phyloP scores from a whole-genome alignment of 1,139 yeast species.

The Pichia sp. region DNA sequence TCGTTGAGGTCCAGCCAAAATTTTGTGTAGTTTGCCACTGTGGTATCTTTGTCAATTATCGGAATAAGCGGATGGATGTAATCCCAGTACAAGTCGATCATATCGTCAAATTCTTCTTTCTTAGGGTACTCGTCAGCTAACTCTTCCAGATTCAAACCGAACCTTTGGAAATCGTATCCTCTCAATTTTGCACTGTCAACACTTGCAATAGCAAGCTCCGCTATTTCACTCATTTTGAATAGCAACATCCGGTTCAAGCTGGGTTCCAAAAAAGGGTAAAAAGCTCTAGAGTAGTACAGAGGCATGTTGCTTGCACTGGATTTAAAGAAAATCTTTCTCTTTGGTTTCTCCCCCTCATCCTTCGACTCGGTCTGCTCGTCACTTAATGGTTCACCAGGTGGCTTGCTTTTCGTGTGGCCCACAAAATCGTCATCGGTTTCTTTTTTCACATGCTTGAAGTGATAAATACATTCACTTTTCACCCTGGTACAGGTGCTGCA shows the following conservation, averaged over 20 bases:
- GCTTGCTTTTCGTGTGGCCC: not conserved
- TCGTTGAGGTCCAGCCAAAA: constrained; percentile 17
- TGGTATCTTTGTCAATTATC: constrained; percentile 16
- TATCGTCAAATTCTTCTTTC: constrained; percentile 17
- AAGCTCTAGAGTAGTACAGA: constrained; percentile 20
- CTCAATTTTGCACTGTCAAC: not conserved
- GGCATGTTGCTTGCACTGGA: constrained; percentile 12
- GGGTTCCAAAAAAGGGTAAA: constrained; percentile 21
- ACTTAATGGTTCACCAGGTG: too few species aligned
- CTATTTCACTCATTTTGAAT: constrained; percentile 16
- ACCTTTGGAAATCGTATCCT: not conserved
- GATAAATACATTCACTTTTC: constrained; percentile 41
- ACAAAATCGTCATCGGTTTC: not conserved
- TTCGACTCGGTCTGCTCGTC: too few species aligned
- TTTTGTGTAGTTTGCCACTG: constrained; percentile 9
- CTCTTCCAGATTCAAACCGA: constrained; percentile 4
- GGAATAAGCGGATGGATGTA: constrained; percentile 21
- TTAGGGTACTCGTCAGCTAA: constrained; percentile 16
- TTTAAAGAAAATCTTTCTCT: constrained; percentile 2
- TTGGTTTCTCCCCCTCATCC: too few species aligned
- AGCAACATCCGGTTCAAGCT: constrained; percentile 18
- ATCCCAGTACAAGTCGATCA: constrained; percentile 18
- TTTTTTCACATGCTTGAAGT: constrained; percentile 31
- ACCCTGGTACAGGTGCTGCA: constrained; percentile 29
- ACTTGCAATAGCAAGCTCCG: not conserved